phyloP scores from a whole-genome alignment of 2,329 filamentous ascomycete species.

The Diplodia scrobiculata region DNA sequence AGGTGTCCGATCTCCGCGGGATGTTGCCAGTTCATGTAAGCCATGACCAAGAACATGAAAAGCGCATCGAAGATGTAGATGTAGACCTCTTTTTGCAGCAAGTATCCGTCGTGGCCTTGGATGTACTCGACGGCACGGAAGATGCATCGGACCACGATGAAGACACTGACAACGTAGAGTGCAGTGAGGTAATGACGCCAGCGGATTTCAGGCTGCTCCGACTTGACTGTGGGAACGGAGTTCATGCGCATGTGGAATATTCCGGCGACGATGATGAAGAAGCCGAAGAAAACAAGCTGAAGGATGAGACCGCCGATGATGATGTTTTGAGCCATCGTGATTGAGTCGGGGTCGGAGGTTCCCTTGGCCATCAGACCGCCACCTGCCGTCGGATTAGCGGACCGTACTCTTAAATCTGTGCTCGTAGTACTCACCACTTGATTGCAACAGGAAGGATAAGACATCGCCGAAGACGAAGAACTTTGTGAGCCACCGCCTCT shows the following conservation, averaged over 20 bases:
- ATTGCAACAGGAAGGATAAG: constrained; percentile 48
- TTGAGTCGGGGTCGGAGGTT: not conserved
- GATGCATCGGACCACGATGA: constrained; percentile 55
- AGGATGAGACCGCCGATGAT: constrained; percentile 39
- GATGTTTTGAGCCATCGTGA: constrained; percentile 14
- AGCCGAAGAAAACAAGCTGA: constrained; percentile 41
- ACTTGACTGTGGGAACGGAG: constrained; percentile 1
- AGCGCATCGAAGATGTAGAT: constrained; percentile 54
- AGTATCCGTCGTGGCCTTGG: constrained; percentile 49
- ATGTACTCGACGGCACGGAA: constrained; percentile 56
- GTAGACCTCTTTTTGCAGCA: constrained; percentile 51
- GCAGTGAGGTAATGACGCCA: constrained; percentile 44
- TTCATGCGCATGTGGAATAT: constrained; percentile 37
- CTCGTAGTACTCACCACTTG: constrained; percentile 10
- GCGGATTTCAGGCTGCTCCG: constrained; percentile 30
- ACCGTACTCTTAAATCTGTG: too few relatives aligned
- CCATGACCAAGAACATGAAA: constrained; percentile 50
- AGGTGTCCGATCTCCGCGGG: constrained; percentile 38
- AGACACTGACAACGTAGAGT: constrained; percentile 49
- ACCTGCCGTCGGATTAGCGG: not conserved
- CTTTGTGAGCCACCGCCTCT: constrained; percentile 44
- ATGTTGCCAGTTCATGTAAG: constrained; percentile 45
- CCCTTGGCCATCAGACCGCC: constrained; percentile 20
- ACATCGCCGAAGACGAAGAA: constrained; percentile 50
- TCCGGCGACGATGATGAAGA: constrained; percentile 38